phyloP scores from a whole-genome alignment of 257 asterid species.

The Solanum rostratum region DNA sequence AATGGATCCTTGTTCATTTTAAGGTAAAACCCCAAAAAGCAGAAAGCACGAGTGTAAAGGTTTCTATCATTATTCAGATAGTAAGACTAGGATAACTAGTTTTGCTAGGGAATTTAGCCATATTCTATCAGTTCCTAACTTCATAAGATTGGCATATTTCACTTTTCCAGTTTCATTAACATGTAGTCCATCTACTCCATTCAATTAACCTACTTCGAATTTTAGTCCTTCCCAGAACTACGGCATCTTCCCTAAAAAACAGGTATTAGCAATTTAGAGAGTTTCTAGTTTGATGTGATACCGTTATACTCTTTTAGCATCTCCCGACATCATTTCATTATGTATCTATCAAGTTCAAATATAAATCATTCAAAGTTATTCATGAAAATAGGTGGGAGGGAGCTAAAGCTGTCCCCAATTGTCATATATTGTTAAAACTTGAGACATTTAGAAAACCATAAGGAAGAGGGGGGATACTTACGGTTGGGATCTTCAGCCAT shows the following conservation, averaged over 20 bases:
- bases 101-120: not conserved
- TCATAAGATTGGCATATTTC: not conserved
- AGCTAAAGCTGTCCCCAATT: not conserved
- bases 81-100: not conserved
- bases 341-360: not conserved
- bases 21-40: not conserved
- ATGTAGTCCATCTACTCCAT: not conserved
- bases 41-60: not conserved
- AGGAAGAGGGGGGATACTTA: constrained; percentile 16
- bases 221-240: not conserved
- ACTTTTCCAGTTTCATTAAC: not conserved
- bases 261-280: not conserved
- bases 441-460: not conserved
- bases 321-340: not conserved
- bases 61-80: not conserved
- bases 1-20: not conserved
- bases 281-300: not conserved
- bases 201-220: not conserved
- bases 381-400: not conserved
- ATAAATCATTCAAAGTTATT: not conserved
- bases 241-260: not conserved
- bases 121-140: not conserved
- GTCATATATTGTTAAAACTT: not conserved
- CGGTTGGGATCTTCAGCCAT: constrained; percentile 60
- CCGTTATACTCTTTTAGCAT: not conserved